phyloP scores from a whole-genome alignment of 345 rosid species.

The Raphanus sativus region DNA sequence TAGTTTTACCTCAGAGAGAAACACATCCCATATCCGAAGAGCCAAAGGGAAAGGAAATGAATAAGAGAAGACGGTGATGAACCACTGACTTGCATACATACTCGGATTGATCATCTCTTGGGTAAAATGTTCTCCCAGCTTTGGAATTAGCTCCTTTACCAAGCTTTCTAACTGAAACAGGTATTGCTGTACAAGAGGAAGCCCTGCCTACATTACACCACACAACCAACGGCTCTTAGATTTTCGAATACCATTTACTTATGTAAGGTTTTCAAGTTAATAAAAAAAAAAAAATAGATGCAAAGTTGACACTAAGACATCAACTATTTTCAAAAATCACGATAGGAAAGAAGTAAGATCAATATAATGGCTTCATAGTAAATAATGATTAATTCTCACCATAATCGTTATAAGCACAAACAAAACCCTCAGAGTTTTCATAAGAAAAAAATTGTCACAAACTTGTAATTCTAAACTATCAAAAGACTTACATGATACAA shows the following conservation, averaged over 20 bases:
- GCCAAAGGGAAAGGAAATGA: slow-evolving; percentile 96
- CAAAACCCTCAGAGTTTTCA: no score
- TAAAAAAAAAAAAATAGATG: background rate
- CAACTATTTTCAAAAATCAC: background rate
- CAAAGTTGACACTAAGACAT: background rate
- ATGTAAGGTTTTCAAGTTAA: background rate
- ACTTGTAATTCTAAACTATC: background rate
- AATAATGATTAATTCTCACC: background rate
- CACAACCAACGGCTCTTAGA: slow-evolving; percentile 3
- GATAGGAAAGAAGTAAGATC: background rate
- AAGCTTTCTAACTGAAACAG: slow-evolving; percentile 78
- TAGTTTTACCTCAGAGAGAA: slow-evolving; percentile 88
- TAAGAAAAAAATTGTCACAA: no score
- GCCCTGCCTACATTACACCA: slow-evolving; percentile 63
- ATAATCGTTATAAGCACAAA: no score
- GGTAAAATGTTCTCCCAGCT: slow-evolving; percentile 85
- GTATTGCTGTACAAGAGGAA: slow-evolving; percentile 96
- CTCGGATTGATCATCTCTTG: slow-evolving; percentile 94
- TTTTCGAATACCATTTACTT: background rate
- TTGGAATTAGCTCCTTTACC: slow-evolving; percentile 79
- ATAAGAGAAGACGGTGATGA: slow-evolving; percentile 91
- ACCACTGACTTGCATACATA: slow-evolving; percentile 99
- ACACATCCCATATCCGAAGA: slow-evolving; percentile 98
- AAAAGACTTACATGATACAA: slow-evolving; percentile 64
- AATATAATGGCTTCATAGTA: background rate